Conservation (phyloP, 768 basidiomycete species). For the Coprinopsis strossmayeri region DNA sequence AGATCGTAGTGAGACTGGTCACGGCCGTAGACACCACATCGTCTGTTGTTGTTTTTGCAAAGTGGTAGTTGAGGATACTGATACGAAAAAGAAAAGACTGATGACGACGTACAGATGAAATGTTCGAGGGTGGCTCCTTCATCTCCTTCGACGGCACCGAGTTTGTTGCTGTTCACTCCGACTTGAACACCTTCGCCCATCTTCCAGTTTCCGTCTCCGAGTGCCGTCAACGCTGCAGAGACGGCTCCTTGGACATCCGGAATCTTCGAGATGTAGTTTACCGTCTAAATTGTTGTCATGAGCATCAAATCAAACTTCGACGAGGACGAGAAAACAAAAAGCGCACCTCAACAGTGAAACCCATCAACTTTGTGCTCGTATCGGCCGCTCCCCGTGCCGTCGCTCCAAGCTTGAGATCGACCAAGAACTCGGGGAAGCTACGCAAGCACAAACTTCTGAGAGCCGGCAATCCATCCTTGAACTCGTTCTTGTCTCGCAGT, state of each 20-base stretch:
- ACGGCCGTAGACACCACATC: constrained; percentile 69
- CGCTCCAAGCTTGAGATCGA: constrained; percentile 66
- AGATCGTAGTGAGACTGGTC: constrained; percentile 54
- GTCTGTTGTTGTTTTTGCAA: constrained; percentile 37
- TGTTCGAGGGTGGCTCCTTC: constrained; percentile 64
- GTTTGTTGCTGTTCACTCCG: constrained; percentile 30
- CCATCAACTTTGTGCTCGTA: constrained; percentile 56
- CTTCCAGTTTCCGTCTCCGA: constrained; percentile 88
- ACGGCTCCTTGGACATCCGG: constrained; percentile 68
- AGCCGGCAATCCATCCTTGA: constrained; percentile 61
- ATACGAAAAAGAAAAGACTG: background rate
- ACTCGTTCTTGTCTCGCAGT: constrained; percentile 51
- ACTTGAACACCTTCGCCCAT: constrained; percentile 81
- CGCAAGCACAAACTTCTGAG: constrained; percentile 66
- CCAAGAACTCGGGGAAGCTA: constrained; percentile 80
- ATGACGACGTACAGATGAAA: constrained; percentile 54
- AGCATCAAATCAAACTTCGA: too few relatives aligned
- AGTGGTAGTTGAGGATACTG: too few relatives aligned
- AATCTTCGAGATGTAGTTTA: constrained; percentile 62
- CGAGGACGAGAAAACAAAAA: too few relatives aligned
- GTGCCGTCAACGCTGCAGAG: constrained; percentile 53
- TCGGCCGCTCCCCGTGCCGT: constrained; percentile 41
- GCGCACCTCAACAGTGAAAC: constrained; percentile 43
- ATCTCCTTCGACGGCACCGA: constrained; percentile 47
- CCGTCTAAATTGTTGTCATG: constrained; percentile 40